These are phyloP conservation scores for Curvularia sp. DNA, from an alignment of 2,329 filamentous ascomycete species.

Conservation along the genomic window DNA sequence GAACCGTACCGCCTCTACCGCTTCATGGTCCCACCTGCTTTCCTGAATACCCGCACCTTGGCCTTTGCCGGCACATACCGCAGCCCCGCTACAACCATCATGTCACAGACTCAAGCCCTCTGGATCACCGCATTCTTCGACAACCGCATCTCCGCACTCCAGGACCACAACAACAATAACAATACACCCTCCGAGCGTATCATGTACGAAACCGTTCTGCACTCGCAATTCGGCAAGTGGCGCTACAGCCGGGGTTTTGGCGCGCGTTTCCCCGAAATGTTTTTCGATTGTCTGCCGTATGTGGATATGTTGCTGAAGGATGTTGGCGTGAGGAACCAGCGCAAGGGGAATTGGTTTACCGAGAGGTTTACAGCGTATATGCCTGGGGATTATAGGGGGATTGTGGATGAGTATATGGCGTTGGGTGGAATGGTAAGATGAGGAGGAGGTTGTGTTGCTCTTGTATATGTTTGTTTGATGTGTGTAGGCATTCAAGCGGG, in stretches of 20 bases:
- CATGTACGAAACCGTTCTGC: slow-evolving; percentile 39
- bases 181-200: slow-evolving; percentile 14
- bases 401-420: slow-evolving; percentile 31
- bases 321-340: slow-evolving; percentile 27
- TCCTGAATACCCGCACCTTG: slow-evolving; percentile 45
- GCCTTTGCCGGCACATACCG: slow-evolving; percentile 53
- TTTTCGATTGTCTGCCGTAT: slow-evolving; percentile 41
- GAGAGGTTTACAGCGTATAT: slow-evolving; percentile 34
- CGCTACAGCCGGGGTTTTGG: slow-evolving; percentile 42
- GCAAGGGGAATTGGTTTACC: slow-evolving; percentile 29
- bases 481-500: background rate
- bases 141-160: slow-evolving; percentile 50
- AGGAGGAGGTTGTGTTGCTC: background rate
- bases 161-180: background rate
- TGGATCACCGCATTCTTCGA: slow-evolving; percentile 69
- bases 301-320: slow-evolving; percentile 36
- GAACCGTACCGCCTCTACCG: slow-evolving; percentile 55
- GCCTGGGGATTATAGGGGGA: slow-evolving; percentile 34
- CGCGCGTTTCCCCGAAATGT: slow-evolving; percentile 38
- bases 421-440: background rate
- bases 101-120: slow-evolving; percentile 50
- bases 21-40: slow-evolving; percentile 52
- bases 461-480: background rate
- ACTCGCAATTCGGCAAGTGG: slow-evolving; percentile 44
- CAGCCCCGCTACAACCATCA: slow-evolving; percentile 48